Evolutionary conservation across 2,329 filamentous ascomycete species (phyloP).

Genomic region (Helminthosporium solani): DNA sequence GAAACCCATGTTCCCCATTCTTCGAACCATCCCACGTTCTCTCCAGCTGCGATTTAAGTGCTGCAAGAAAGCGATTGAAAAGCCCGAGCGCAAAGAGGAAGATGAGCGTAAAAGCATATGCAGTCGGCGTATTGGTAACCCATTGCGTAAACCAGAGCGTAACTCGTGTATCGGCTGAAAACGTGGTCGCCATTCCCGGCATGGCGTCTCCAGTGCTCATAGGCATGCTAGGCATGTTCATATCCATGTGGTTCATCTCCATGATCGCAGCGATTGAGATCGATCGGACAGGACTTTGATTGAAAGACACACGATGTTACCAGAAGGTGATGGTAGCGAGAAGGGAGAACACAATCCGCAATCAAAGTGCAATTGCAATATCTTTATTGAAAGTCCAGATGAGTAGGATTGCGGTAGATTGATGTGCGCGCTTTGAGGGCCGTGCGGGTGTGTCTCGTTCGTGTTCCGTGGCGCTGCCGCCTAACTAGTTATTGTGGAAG

Average conservation of each 20-base stretch:
- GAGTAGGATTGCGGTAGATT: neutral
- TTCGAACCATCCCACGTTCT: constrained; percentile 15
- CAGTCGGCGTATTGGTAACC: constrained; percentile 26
- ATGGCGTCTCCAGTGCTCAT: constrained; percentile 10
- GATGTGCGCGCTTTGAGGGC: neutral
- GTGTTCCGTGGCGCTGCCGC: neutral
- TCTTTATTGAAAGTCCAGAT: neutral
- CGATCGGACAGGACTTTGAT: too few species aligned
- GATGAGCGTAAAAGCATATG: constrained; percentile 28
- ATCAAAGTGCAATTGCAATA: neutral
- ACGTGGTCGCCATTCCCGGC: constrained; percentile 29
- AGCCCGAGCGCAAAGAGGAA: constrained; percentile 31
- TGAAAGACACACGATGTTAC: neutral
- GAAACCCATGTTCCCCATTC: neutral
- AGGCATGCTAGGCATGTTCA: neutral
- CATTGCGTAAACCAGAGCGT: constrained; percentile 32
- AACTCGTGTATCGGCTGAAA: constrained; percentile 27
- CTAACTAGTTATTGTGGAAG: neutral
- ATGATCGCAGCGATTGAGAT: neutral
- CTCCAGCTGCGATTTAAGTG: constrained; percentile 28
- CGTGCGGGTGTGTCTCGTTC: neutral
- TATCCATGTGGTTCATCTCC: neutral
- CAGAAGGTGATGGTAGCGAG: neutral
- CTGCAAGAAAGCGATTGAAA: constrained; percentile 34
- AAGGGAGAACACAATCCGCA: too few species aligned